Base-by-base conservation (phyloP, 1,284 basidiomycete genomes). In the Malassezia cuniculi region DNA sequence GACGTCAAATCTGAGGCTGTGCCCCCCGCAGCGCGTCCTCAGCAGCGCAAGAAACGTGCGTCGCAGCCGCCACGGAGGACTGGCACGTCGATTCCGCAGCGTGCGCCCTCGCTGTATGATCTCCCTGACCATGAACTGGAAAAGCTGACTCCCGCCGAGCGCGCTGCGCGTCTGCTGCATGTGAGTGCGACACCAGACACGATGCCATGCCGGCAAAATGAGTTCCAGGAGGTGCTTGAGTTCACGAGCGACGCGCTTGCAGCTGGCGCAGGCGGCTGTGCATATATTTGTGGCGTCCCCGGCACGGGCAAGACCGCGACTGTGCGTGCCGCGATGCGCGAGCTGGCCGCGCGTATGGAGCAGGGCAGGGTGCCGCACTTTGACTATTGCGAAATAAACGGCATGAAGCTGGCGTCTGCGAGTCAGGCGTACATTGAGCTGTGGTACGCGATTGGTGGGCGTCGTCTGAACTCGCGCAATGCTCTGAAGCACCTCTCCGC, bases 381-480 rank as follows among this genome's bases (percentile, higher is more conserved):
- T 69, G 85, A 81, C 0, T 99, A 93, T 56, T 85, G 95, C 46
- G 93, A 99, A 67, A 94, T 99, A 60, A 97, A 97, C 60, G 93
- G 93, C 0, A 78, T 97, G 51, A 82, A 81, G 60, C 40, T 63
- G 4, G 50, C 57, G 3, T 55, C 60, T 30, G 55, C 63, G 1
- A 48, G 47, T 12, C 57, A 64, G 40, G 60, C 57, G 5, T 66
- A 66, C 26, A 52, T 57, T 1, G 24, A 61, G 28, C 51, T 66
- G 6, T 66, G 63, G 63, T 48, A 43, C 10, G 57, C 57, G 1
- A 47, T 64, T 3, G 55, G 51, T 3, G 31, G 31, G 12, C 46
- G 54, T 16, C 42, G 57, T 3, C 45, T 48, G 9, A 47, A 51
- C 16, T 57, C 57, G 5, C 61, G 59, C 27, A 51, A 51, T 3